Evolutionary conservation across 805 yeast species (phyloP).

Genomic region (Metschnikowia rubicola): DNA sequence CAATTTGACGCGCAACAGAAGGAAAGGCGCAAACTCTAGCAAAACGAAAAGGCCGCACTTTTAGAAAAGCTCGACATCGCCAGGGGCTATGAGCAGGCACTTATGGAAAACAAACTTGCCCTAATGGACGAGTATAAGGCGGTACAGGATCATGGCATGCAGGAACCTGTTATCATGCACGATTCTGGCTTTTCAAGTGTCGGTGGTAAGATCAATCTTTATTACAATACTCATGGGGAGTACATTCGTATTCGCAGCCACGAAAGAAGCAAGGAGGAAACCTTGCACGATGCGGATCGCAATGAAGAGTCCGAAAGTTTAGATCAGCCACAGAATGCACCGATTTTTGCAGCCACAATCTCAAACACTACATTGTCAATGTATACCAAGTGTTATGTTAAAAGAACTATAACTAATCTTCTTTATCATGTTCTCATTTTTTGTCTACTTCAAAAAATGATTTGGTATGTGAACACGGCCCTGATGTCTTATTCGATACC

Average conservation of each 20-base stretch:
- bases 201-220: conserved; percentile 22
- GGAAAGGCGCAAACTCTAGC: conserved; percentile 14
- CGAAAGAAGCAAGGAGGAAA: conserved; percentile 40
- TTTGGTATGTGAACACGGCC: no score
- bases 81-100: conserved; percentile 32
- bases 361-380: background rate
- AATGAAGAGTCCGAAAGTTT: conserved; percentile 27
- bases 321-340: background rate
- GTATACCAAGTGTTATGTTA: no score
- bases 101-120: conserved; percentile 36
- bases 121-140: conserved; percentile 31
- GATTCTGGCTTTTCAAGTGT: background rate
- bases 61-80: conserved; percentile 21
- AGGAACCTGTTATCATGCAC: no score
- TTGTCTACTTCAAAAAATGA: no score
- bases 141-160: conserved; percentile 22
- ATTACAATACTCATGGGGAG: conserved; percentile 41
- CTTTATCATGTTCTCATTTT: no score
- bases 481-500: no score
- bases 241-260: conserved; percentile 40
- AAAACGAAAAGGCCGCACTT: conserved; percentile 20
- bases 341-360: background rate
- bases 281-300: conserved; percentile 38
- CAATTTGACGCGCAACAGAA: conserved; percentile 15
- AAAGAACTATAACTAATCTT: no score